Conservation (phyloP, 495 filamentous ascomycete species). For the Annulohypoxylon stygium region DNA sequence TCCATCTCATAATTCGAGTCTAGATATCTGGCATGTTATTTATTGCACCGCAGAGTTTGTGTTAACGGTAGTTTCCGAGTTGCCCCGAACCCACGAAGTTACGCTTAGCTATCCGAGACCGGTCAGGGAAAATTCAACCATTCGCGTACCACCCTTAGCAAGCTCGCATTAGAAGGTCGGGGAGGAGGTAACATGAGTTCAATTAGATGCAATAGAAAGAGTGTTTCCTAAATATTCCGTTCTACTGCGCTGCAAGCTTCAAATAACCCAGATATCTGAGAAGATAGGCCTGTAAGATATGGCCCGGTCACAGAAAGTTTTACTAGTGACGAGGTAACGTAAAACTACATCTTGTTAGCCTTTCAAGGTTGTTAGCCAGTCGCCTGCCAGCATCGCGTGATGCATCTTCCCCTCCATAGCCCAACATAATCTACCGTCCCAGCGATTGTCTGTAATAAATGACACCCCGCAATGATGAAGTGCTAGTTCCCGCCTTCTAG, state of each 20-base stretch:
- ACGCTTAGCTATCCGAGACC: background rate
- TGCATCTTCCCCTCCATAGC: background rate
- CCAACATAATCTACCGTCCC: background rate
- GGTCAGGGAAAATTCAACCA: background rate
- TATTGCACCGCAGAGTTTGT: background rate
- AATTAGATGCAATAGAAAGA: background rate
- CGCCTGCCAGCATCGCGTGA: background rate
- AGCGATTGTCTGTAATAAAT: slow-evolving; percentile 21
- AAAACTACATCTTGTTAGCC: slow-evolving; percentile 1
- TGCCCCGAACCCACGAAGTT: slow-evolving; percentile 2
- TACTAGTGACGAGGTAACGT: background rate
- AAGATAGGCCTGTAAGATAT: background rate
- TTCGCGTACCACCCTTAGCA: background rate
- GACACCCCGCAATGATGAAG: slow-evolving; percentile 28
- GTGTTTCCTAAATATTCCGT: background rate
- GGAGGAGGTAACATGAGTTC: background rate
- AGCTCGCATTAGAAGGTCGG: background rate
- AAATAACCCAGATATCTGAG: too few species aligned
- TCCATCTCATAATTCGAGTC: background rate
- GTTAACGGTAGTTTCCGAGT: background rate
- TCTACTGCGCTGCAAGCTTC: too few species aligned
- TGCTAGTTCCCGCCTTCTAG: slow-evolving; percentile 12
- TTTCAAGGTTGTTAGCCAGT: background rate
- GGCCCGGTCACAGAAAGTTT: background rate
- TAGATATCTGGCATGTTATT: background rate